Percentiles rank a stretch among this genome's conserved stretches.
Evolutionary conservation across 768 basidiomycete species (phyloP).

Genomic region (Trametes punicea): DNA sequence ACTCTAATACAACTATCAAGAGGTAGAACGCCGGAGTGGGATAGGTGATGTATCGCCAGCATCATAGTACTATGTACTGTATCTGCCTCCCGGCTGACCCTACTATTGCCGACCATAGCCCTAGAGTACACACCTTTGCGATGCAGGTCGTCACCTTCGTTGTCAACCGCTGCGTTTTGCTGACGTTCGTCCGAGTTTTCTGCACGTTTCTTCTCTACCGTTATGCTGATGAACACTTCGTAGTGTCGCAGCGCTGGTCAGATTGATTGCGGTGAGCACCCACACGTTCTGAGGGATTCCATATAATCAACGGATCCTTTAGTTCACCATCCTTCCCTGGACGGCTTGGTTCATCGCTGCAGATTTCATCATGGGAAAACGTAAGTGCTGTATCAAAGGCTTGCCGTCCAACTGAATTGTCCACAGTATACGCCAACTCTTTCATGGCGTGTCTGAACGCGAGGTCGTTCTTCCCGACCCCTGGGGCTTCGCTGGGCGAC

Average conservation of each 20-base stretch:
- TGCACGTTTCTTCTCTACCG: no score
- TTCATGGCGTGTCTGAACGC: slow-evolving; percentile 20
- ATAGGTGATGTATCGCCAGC: neutral
- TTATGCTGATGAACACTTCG: neutral
- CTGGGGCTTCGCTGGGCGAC: slow-evolving; percentile 4
- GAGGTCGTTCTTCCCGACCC: slow-evolving; percentile 7
- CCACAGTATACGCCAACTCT: slow-evolving; percentile 15
- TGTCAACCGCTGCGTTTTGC: slow-evolving; percentile 11
- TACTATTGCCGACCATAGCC: no score
- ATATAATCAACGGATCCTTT: no score
- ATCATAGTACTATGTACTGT: neutral
- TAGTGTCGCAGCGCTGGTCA: slow-evolving; percentile 8
- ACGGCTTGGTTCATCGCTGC: slow-evolving; percentile 19
- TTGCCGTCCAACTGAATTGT: neutral
- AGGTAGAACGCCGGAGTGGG: slow-evolving; percentile 2
- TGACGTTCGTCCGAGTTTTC: slow-evolving; percentile 2
- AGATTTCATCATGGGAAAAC: slow-evolving; percentile 20
- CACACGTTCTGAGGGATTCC: no score
- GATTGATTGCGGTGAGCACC: slow-evolving; percentile 13
- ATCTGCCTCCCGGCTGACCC: no score
- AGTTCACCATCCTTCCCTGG: slow-evolving; percentile 16
- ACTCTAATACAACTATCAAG: slow-evolving; percentile 13
- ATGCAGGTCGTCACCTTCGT: slow-evolving; percentile 8
- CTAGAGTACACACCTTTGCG: neutral
- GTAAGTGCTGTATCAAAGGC: neutral